A percentile compares a stretch with the other conserved stretches of the same genome.
Evolutionary conservation across 805 yeast species (phyloP).

Genomic region (Kuraishia hungarica): DNA sequence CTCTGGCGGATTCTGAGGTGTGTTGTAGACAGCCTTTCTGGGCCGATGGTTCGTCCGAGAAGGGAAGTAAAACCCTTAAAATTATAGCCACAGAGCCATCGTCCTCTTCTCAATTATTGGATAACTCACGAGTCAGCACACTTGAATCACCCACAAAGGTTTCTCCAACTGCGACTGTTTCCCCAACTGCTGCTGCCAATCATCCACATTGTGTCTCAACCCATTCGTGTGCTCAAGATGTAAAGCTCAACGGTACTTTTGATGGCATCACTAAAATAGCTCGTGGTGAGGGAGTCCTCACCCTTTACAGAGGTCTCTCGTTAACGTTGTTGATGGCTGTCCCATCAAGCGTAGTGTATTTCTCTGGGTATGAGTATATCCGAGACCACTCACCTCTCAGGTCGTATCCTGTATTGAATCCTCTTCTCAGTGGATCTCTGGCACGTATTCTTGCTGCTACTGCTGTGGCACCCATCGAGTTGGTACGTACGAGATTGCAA

Average conservation of each 20-base stretch:
- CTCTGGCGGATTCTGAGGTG: slow-evolving; percentile 13
- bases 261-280: slow-evolving; percentile 35
- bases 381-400: slow-evolving; percentile 63
- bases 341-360: slow-evolving; percentile 90
- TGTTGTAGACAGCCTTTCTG: slow-evolving; percentile 32
- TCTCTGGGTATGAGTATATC: slow-evolving; percentile 85
- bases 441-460: slow-evolving; percentile 84
- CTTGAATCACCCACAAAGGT: not conserved
- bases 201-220: slow-evolving; percentile 9
- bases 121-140: not conserved
- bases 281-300: slow-evolving; percentile 60
- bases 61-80: not conserved
- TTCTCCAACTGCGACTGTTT: not conserved
- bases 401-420: slow-evolving; percentile 40
- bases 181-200: slow-evolving; percentile 1
- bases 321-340: slow-evolving; percentile 80
- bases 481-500: slow-evolving; percentile 82
- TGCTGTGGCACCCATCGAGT: slow-evolving; percentile 78
- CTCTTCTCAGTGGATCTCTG: slow-evolving; percentile 75
- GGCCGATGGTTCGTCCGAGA: slow-evolving; percentile 11
- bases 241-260: slow-evolving; percentile 5
- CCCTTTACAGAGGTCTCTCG: slow-evolving; percentile 87
- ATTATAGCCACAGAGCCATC: not conserved
- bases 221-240: slow-evolving; percentile 31
- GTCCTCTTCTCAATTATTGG: not conserved